These are phyloP conservation scores for Melampsora larici-populina DNA, from an alignment of 1,284 basidiomycete species.

Conservation along the genomic window DNA sequence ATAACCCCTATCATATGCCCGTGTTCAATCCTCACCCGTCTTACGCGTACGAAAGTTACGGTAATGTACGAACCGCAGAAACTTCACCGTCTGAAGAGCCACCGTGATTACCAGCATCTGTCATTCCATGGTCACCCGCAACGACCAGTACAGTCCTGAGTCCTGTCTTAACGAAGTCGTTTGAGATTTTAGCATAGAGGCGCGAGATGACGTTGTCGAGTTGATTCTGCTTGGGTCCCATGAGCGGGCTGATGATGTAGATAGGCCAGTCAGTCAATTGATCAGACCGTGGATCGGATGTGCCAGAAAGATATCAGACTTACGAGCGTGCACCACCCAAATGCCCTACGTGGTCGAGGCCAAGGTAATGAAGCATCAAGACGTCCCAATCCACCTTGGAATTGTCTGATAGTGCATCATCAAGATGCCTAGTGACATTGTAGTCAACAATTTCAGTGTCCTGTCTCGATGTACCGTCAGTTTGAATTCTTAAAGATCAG, in stretches of 20 bases:
- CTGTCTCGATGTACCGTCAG: constrained; percentile 29
- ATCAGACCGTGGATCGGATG: background rate
- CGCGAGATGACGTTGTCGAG: constrained; percentile 45
- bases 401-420: constrained; percentile 33
- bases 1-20: constrained; percentile 16
- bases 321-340: constrained; percentile 46
- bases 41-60: background rate
- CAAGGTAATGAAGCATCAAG: constrained; percentile 48
- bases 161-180: constrained; percentile 39
- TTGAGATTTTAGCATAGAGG: constrained; percentile 28
- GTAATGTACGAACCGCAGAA: constrained; percentile 40
- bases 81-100: constrained; percentile 47
- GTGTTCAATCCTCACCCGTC: constrained; percentile 24
- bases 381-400: constrained; percentile 44
- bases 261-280: background rate
- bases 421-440: constrained; percentile 47
- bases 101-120: constrained; percentile 48
- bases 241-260: constrained; percentile 42
- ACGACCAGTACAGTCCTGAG: constrained; percentile 45
- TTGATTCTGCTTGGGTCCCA: constrained; percentile 47
- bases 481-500: background rate
- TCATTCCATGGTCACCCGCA: constrained; percentile 49
- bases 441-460: constrained; percentile 47
- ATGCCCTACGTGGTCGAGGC: constrained; percentile 48
- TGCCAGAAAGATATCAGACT: background rate